Evolutionary conservation across 768 basidiomycete genomes (phyloP).

Genomic region (Tricholoma bakamatsutake): DNA sequence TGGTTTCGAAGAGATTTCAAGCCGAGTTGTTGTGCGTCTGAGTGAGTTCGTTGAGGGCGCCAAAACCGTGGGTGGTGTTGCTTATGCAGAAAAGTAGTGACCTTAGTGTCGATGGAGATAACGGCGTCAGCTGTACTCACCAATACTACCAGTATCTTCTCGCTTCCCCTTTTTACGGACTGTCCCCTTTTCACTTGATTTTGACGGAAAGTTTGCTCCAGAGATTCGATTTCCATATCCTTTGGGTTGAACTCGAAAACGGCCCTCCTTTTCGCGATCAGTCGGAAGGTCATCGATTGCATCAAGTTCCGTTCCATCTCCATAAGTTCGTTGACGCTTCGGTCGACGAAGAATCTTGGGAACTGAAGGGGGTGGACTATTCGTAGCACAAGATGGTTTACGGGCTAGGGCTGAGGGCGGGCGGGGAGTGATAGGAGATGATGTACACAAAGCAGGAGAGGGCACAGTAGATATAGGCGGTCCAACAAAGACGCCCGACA

Average conservation of each 20-base stretch:
- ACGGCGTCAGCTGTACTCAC: constrained; percentile 26
- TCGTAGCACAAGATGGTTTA: constrained; percentile 30
- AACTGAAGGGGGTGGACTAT: constrained; percentile 35
- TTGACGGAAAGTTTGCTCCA: constrained; percentile 42
- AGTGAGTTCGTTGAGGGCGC: constrained; percentile 46
- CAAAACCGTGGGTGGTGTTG: constrained; percentile 24
- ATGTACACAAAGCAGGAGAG: constrained; percentile 38
- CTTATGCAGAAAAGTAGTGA: constrained; percentile 3
- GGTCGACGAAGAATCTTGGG: constrained; percentile 71
- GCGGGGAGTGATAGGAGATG: constrained; percentile 54
- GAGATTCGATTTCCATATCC: constrained; percentile 59
- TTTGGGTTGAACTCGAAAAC: constrained; percentile 71
- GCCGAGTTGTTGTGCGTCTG: constrained; percentile 47
- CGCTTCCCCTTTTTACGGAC: constrained; percentile 51
- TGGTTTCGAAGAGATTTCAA: constrained; percentile 46
- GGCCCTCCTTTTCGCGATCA: constrained; percentile 75
- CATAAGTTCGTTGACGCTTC: constrained; percentile 71
- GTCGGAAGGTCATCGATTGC: constrained; percentile 83
- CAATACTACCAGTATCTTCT: constrained; percentile 36
- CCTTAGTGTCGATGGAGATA: neutral
- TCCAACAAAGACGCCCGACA: constrained; percentile 68
- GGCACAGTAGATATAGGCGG: constrained; percentile 27
- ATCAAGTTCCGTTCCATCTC: constrained; percentile 89
- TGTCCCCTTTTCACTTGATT: constrained; percentile 47
- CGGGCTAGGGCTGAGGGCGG: constrained; percentile 53